Conservation (phyloP, 768 basidiomycete species). For the Pulveroboletus sp. region DNA sequence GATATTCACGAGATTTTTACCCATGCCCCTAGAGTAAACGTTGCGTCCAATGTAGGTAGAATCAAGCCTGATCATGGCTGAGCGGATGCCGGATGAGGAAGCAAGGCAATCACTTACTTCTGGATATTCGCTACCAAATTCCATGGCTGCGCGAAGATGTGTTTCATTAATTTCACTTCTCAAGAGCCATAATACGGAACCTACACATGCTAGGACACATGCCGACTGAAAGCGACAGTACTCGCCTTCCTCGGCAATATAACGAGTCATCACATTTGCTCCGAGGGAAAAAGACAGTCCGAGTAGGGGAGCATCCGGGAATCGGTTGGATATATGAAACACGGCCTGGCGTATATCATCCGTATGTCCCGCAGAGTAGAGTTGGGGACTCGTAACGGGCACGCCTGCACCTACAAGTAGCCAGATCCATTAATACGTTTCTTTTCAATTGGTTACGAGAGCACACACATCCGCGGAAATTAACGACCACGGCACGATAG, state of each 20-base stretch:
- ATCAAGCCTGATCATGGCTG: conserved; percentile 43
- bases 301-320: conserved; percentile 76
- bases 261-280: conserved; percentile 85
- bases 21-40: conserved; percentile 79
- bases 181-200: conserved; percentile 27
- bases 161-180: conserved; percentile 10
- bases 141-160: conserved; percentile 43
- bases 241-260: conserved; percentile 79
- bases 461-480: conserved; percentile 84
- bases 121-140: conserved; percentile 36
- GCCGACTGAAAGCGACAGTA: conserved; percentile 58
- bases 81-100: conserved; percentile 6
- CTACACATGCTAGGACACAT: conserved; percentile 71
- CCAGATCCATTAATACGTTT: conserved; percentile 14
- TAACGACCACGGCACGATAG: conserved; percentile 86
- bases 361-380: conserved; percentile 88
- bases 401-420: conserved; percentile 67
- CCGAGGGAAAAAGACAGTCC: conserved; percentile 94
- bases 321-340: conserved; percentile 64
- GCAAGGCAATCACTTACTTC: conserved; percentile 26
- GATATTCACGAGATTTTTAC: conserved; percentile 60
- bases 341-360: conserved; percentile 84
- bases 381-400: conserved; percentile 73
- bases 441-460: conserved; percentile 1
- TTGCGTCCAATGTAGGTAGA: conserved; percentile 52